Base-by-base conservation (phyloP, 2,329 filamentous ascomycete species). In the Botrytis deweyae region DNA sequence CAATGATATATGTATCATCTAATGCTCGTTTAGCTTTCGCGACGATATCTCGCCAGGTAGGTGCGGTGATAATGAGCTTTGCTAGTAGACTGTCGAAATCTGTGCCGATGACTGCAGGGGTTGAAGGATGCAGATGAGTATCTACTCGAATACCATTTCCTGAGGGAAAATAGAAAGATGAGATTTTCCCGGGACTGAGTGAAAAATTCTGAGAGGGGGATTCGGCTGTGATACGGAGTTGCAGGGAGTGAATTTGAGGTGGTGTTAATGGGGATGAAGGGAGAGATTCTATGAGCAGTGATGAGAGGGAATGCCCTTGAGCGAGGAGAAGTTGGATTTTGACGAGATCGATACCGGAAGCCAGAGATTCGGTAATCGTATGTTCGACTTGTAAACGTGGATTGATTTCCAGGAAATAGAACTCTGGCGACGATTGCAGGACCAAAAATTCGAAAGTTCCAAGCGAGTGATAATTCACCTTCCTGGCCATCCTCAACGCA, bases 381-480 rank as follows among this genome's bases (percentile, higher is more conserved):
- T 81, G 79, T 72, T 81, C 79, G 12, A 81, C 80, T 72, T 81
- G 79, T 12, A 81, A 64, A 7, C 79, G 73, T 0, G 79, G 78
- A 49, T 81, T 81, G 10, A 80, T 75, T 70, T 80, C 80, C 3
- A 81, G 67, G 36, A 81, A 80, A 64, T 79, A 81, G 55, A 79
- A 91, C 29, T 87, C 84, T 1, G 79, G 79, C 0, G 81, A 84
- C 0, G 80, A 74, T 18, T 86, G 84, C 73, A 87, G 87, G 20
- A 90, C 84, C 0, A 92, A 83, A 73, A 91, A 91, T 78, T 92
- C 90, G 75, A 90, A 90, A 0, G 89, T 91, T 14, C 89, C 90
- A 0, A 91, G 82, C 0, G 87, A 90, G 66, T 83, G 82, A 79
- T 91, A 91, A 6, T 83, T 81, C 69, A 89, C 85, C 81, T 86